A percentile compares a stretch with the other conserved stretches of the same genome.
These are phyloP conservation scores for Spinacia oleracea DNA, from an alignment of 179 eudicot genomes.

Conservation along the genomic window DNA sequence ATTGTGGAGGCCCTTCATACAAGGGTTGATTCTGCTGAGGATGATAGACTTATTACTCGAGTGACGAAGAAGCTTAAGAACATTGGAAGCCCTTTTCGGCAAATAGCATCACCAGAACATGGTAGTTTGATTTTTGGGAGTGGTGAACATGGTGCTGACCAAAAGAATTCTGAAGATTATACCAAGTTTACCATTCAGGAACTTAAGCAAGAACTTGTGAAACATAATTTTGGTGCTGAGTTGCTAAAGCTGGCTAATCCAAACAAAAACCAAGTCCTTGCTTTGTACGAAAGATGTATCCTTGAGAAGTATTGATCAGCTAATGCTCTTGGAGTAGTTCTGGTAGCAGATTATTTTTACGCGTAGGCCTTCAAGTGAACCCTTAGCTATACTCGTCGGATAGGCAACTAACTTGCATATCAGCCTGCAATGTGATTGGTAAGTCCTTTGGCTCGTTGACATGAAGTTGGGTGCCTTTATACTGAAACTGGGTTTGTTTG, in stretches of 20 bases:
- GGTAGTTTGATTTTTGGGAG: conserved; percentile 58
- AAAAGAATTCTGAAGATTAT: conserved; percentile 55
- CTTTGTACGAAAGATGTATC: conserved; percentile 73
- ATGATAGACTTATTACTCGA: conserved; percentile 43
- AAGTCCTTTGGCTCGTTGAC: not conserved
- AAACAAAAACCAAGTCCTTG: conserved; percentile 68
- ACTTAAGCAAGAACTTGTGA: conserved; percentile 80
- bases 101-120: conserved; percentile 49
- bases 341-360: conserved; percentile 11
- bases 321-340: not conserved
- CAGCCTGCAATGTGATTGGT: not conserved
- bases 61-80: conserved; percentile 66
- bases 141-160: conserved; percentile 49
- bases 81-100: conserved; percentile 55
- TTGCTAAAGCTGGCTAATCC: conserved; percentile 70
- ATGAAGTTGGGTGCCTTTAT: conserved; percentile 2
- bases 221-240: conserved; percentile 74
- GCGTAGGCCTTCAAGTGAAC: not conserved
- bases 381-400: not conserved
- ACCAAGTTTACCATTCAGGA: conserved; percentile 67
- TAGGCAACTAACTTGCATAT: not conserved
- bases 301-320: conserved; percentile 52
- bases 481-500: conserved; percentile 6
- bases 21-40: conserved; percentile 63
- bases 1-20: conserved; percentile 61